These are phyloP conservation scores for Vanderwaltozyma verrucispora DNA, from an alignment of 805 yeast genomes.

Conservation along the genomic window DNA sequence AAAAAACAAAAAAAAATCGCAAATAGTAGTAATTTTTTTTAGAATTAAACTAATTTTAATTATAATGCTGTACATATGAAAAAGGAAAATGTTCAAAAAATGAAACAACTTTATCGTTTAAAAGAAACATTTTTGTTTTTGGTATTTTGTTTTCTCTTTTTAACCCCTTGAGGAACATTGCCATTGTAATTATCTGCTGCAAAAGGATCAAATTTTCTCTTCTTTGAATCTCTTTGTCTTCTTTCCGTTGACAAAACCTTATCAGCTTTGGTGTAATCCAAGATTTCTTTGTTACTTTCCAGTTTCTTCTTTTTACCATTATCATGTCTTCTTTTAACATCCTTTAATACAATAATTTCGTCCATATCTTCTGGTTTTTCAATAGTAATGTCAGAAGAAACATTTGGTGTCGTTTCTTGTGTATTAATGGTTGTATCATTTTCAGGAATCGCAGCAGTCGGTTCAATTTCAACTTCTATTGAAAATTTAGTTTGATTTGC, in stretches of 20 bases:
- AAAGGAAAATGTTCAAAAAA: too few relatives aligned
- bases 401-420: background rate
- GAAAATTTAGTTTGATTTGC: background rate
- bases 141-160: constrained; percentile 27
- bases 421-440: background rate
- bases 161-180: constrained; percentile 48
- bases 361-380: constrained; percentile 17
- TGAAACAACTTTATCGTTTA: constrained; percentile 17
- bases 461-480: background rate
- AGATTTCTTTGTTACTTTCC: constrained; percentile 8
- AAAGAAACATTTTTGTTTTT: constrained; percentile 24
- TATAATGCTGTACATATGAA: too few relatives aligned
- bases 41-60: background rate
- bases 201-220: constrained; percentile 54
- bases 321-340: constrained; percentile 10
- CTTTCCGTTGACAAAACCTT: constrained; percentile 28
- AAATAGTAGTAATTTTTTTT: background rate
- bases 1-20: background rate
- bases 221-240: constrained; percentile 13
- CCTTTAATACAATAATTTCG: constrained; percentile 35
- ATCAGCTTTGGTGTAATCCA: constrained; percentile 38
- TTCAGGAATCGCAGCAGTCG: background rate
- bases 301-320: constrained; percentile 3
- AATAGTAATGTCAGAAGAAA: too few relatives aligned
- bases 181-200: constrained; percentile 30